A percentile compares a stretch with the other conserved stretches of the same genome.
phyloP scores from a whole-genome alignment of 2,329 filamentous ascomycete genomes.

The Ophiostoma populinum region DNA sequence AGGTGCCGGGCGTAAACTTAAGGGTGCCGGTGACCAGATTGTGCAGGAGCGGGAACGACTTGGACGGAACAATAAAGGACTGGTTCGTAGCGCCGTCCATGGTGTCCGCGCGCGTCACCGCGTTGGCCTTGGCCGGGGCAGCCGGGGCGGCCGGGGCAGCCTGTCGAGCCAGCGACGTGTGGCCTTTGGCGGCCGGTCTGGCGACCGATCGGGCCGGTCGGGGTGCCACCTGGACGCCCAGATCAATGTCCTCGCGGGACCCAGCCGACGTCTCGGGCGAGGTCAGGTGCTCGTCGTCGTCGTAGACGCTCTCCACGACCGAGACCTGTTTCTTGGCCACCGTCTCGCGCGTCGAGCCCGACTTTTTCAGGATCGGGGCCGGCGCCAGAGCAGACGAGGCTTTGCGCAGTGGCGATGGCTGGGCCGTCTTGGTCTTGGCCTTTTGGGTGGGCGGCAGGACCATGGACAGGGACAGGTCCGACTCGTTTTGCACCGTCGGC shows the following conservation, averaged over 20 bases:
- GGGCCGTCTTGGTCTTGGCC: neutral
- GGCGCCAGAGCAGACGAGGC: neutral
- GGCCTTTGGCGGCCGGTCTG: neutral
- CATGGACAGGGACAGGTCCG: constrained; percentile 10
- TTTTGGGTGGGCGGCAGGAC: constrained; percentile 2
- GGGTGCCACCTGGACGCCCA: constrained; percentile 1
- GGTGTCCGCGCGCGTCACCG: constrained; percentile 1
- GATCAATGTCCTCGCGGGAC: constrained; percentile 7
- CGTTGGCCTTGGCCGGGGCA: neutral
- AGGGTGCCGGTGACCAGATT: constrained; percentile 11
- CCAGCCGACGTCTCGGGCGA: constrained; percentile 10
- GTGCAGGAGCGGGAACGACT: constrained; percentile 12
- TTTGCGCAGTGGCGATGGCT: constrained; percentile 5
- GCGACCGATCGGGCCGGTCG: neutral
- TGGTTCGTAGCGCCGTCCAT: constrained; percentile 9
- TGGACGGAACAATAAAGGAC: constrained; percentile 11
- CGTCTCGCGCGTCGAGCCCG: neutral
- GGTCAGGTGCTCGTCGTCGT: constrained; percentile 5
- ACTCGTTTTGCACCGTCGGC: constrained; percentile 12
- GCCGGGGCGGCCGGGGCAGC: no score
- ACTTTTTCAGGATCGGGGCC: constrained; percentile 1
- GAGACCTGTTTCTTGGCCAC: neutral
- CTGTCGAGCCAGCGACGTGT: neutral
- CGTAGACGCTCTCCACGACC: constrained; percentile 2
- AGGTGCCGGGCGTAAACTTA: constrained; percentile 9